Evolutionary conservation across 2,329 filamentous ascomycete species (phyloP), one percentile per base, ranked within the genome.

Genomic region (Fusarium kyushuense): DNA sequence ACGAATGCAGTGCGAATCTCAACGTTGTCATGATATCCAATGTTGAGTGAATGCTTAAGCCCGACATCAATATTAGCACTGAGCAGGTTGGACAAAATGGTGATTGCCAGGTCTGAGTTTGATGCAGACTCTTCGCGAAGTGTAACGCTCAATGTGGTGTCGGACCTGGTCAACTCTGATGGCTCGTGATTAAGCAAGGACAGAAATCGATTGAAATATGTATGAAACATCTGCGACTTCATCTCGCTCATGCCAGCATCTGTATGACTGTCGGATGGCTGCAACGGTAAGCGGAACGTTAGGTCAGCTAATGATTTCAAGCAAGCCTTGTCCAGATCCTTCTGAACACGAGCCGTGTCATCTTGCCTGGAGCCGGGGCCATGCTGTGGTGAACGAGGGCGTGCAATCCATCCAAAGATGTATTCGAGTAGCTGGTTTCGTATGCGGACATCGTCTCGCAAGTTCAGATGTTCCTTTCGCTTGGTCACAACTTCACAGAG

Each of bases 1-100:
- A 92, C 86, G 73, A 92, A 91, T 3, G 89, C 89, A 7, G 88
- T 90, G 53, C 89, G 84, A 59, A 91, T 90, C 69, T 91, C 88
- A 32, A 89, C 81, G 70, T 90, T 90, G 70, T 90, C 88, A 71
- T 92, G 88, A 72, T 92, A 92, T 14, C 89, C 89, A 61, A 92
- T 90, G 63, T 87, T 89, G 16, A 92, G 78, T 3, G 89, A 91
- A 74, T 91, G 88, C 73, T 92, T 91, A 47, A 92, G 78, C 4
- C 89, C 89, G 36, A 92, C 89, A 69, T 92, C 89, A 32, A 92
- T 90, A 67, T 92, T 92, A 5, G 89, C 89, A 71, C 89, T 91
- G 10, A 92, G 79, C 2, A 92, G 82, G 67, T 92, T 92, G 2
- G 89, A 91, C 14, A 92, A 78, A 16, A 90, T 90, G 13, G 84